phyloP scores from a whole-genome alignment of 1,284 basidiomycete species.

The Sanghuangporus baumii region DNA sequence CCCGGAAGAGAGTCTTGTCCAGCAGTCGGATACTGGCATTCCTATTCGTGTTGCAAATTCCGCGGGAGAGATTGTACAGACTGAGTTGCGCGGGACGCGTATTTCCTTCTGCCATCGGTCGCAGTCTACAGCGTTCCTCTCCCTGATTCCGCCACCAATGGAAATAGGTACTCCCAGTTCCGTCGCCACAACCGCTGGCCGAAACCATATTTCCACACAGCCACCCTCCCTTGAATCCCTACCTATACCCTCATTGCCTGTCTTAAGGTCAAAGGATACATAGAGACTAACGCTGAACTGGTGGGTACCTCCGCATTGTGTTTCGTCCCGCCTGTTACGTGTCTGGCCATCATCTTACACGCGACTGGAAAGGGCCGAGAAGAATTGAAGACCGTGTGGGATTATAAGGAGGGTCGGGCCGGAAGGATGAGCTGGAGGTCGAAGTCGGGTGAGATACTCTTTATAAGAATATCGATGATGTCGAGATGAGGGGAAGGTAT shows the following conservation, averaged over 20 bases:
- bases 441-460: neutral
- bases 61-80: neutral
- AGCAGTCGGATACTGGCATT: neutral
- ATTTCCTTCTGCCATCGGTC: neutral
- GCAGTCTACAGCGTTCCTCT: neutral
- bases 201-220: constrained; percentile 6
- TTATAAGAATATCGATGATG: neutral
- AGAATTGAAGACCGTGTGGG: constrained; percentile 1
- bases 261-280: neutral
- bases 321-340: neutral
- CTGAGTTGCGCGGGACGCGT: neutral
- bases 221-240: neutral
- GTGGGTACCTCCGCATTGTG: neutral
- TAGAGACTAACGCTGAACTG: neutral
- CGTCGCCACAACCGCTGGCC: neutral
- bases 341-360: neutral
- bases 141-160: neutral
- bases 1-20: neutral
- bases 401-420: neutral
- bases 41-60: neutral
- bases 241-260: neutral
- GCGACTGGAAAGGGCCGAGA: neutral
- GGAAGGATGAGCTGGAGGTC: neutral
- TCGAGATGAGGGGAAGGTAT: neutral
- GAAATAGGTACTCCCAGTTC: neutral